Conservation (phyloP, 352 stramenopile species). For the Globisporangium radiosum region DNA sequence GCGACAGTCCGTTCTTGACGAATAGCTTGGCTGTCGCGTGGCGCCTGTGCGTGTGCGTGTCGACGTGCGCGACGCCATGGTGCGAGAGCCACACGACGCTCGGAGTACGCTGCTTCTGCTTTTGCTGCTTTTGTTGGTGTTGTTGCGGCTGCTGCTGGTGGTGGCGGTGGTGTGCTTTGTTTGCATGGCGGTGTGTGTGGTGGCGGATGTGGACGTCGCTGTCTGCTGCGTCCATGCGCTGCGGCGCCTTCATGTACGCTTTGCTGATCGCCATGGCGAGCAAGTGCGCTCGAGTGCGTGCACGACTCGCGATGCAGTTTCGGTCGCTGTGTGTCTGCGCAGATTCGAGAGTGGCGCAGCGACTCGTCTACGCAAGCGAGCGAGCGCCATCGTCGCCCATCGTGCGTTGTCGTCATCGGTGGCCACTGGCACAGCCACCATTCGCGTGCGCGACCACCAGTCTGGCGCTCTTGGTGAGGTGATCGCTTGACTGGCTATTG, state of each 20-base stretch:
- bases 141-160: slow-evolving; percentile 14
- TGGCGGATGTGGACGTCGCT: background rate
- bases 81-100: slow-evolving; percentile 27
- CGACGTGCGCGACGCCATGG: slow-evolving; percentile 20
- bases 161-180: slow-evolving; percentile 4
- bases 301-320: background rate
- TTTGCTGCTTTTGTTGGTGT: background rate
- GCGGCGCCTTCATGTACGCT: slow-evolving; percentile 5
- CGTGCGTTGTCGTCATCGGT: too few species aligned
- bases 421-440: too few species aligned
- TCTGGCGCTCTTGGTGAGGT: too few species aligned
- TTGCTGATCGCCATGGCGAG: slow-evolving; percentile 13
- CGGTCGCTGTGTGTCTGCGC: background rate
- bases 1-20: slow-evolving; percentile 19
- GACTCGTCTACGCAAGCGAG: slow-evolving; percentile 7
- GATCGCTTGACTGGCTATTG: too few species aligned
- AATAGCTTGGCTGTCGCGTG: slow-evolving; percentile 15
- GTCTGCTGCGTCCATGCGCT: slow-evolving; percentile 5
- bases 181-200: slow-evolving; percentile 6
- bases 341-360: background rate
- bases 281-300: background rate
- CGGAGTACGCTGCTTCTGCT: background rate
- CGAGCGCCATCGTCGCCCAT: background rate
- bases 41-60: slow-evolving; percentile 1
- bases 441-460: too few species aligned